Base-by-base conservation (phyloP, 495 filamentous ascomycete genomes). In the Terfezia boudieri region DNA sequence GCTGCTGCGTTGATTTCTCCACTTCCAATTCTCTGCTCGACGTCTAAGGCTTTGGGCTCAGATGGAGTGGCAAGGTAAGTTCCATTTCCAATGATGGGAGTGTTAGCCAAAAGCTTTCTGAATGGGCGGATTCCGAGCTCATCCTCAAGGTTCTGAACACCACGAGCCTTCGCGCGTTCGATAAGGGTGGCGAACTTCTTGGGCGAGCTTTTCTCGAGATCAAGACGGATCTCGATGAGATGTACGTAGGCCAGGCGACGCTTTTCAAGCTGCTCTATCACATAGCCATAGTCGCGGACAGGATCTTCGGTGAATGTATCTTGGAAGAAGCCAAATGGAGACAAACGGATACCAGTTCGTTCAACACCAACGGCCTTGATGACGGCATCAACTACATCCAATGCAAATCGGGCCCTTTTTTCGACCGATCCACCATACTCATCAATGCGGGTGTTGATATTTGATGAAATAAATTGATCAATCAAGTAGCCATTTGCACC, bases 401-500 rank as follows among this genome's bases (percentile, higher is more conserved):
- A 46, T 4, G 69, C 71, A 55, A 89, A 81, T 20, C 76, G 74
- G 8, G 75, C 69, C 22, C 84, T 71, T 56, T 82, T 82, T 70
- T 84, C 81, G 22, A 84, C 66, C 57, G 74, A 80, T n/a, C 83
- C 82, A 22, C 83, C 83, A 64, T 76, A 87, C 16, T 57, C 48
- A 62, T 87, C 83, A 4, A 71, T 77, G 2, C 83, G 74, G 60
- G 70, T 61, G 67, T 87, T 87, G 56, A 59, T 67, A 14, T 60
- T 68, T 58, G 80, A 76, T 60, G 83, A 80, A 1, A 67, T 69
- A 64, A 87, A 87, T 66, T 87, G 83, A 61, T 87, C 80, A 51
- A 84, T 68, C 51, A 87, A 66, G 61, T 84, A 86, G 9, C 82
- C 83, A 58, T 87, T 86, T 4, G 80, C 80, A 37, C 69, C 77